Evolutionary conservation across 768 basidiomycete species (phyloP), one percentile per base, ranked within the genome.

Genomic region (Amanita jacksonii): DNA sequence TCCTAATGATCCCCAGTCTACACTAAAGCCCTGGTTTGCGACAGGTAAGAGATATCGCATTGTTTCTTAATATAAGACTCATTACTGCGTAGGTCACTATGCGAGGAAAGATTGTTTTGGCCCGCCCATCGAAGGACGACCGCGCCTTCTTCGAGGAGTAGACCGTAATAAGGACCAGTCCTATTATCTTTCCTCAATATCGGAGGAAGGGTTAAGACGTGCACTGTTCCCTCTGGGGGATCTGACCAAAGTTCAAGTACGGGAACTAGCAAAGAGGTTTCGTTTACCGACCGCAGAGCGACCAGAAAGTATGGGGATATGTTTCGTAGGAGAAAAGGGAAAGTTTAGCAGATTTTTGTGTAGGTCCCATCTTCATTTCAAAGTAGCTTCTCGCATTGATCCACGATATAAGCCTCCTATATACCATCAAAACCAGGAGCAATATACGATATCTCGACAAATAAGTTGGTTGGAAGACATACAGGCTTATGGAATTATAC

Each of bases 301-400:
- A 47, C 71, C 69, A 13, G 93, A 98, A 56, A 91, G 87, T 60
- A 91, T 94, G 78, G 93, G 93, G 0, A 73, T 98, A 13, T 98
- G 93, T 55, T 98, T 98, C 51, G 80, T 98, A 1, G 93, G 92
- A 4, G 77, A 92, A 56, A 78, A 82, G 54, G 68, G 70, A 8
- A 73, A 65, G 38, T 93, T 94, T 51, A 67, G 70, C 20, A 62
- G 74, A 7, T 97, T 93, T 56, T 59, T 93, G 38, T 74, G 88
- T 85, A 48, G 49, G 74, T 41, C 28, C 20, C 9, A 16, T 27
- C 43, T 28, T 30, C 38, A 40, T 23, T 4, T 38, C n/a, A 25
- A 2, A 13, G 15, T 46, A 16, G 8, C n/a, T n/a, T 31, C 16
- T 20, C 22, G 10, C 9, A 31, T 13, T 45, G 13, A 28, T 42